Evolutionary conservation across 2,329 filamentous ascomycete genomes (phyloP), one percentile per base, ranked within the genome.

Genomic region (Cercospora beticola): DNA sequence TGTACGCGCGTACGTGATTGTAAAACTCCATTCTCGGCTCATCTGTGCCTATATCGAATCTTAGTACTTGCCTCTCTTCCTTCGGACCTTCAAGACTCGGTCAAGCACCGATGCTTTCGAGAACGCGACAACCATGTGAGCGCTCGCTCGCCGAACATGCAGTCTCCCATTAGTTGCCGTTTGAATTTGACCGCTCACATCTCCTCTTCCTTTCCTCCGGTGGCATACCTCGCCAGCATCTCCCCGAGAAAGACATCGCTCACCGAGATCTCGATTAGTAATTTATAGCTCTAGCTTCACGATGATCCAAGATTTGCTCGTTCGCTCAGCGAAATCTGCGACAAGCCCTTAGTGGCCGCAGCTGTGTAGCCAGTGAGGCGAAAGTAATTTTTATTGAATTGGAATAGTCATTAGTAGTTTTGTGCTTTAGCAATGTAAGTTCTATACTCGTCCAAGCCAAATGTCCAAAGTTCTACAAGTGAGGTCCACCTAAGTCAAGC

Each of bases 81-180:
- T 40, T n/a, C 16, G 9, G 36, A 43, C 3, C 36, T n/a, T 12
- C 21, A 49, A 49, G 46, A 23, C 46, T 49, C 46, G 18, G 46
- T 49, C 46, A 49, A 49, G 46, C 4, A 12, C 49, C 49, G 23
- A 56, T 28, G 49, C 7, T 8, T 30, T 28, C 23, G 8, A 36
- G 5, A 31, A 26, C 2, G 26, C 12, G 14, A 46, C 18, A 46
- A n/a, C 26, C 58, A 61, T 40, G 31, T 61, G 33, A 61, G 21
- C 58, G 40, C 16, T 36, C 58, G 40, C 58, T 61, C 58, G 58
- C 58, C 58, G 58, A 61, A 61, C 23, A 61, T 61, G 58, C 58
- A 61, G 58, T 61, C 58, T 43, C 4, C 30, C 58, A 21, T 61
- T 61, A 46, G 31, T 26, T 23, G 30, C 30, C 30, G 30, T 40